These are phyloP conservation scores for Saturnispora sanitii DNA, from an alignment of 805 yeast genomes.

Conservation along the genomic window DNA sequence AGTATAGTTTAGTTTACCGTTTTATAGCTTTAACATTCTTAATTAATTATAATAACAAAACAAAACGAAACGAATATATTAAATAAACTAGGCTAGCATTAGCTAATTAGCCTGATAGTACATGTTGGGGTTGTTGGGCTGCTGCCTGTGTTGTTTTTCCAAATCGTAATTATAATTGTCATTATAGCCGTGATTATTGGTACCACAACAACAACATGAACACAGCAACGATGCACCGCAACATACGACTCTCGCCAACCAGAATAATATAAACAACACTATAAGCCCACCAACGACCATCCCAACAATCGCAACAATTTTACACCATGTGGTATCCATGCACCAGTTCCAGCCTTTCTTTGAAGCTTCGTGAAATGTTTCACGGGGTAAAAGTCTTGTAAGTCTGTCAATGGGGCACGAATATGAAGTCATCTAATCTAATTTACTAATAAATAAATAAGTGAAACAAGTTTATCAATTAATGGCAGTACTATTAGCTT, in stretches of 20 bases:
- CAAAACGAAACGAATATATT: no score
- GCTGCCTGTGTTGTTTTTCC: constrained; percentile 10
- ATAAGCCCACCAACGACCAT: constrained; percentile 49
- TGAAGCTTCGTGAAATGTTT: not conserved
- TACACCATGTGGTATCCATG: constrained; percentile 69
- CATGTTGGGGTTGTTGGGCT: constrained; percentile 27
- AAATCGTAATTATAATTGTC: not conserved
- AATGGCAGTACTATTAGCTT: no score
- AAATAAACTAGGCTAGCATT: no score
- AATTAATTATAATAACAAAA: no score
- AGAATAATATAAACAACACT: constrained; percentile 45
- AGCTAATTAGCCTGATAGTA: constrained; percentile 22
- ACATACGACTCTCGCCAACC: constrained; percentile 45
- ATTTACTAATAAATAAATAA: no score
- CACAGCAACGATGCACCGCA: constrained; percentile 51
- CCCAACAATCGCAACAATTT: constrained; percentile 66
- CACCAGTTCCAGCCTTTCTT: constrained; percentile 55
- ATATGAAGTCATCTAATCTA: not conserved
- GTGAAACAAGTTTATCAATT: no score
- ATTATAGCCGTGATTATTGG: no score
- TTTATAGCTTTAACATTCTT: constrained; percentile 6
- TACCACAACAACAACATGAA: constrained; percentile 30
- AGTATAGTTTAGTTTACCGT: constrained; percentile 10
- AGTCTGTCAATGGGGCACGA: not conserved
- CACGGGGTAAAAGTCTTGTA: not conserved